Percentiles rank a stretch among this genome's conserved stretches.
phyloP scores from a whole-genome alignment of 2,329 filamentous ascomycete species.

The Exutisphaerella laricina region DNA sequence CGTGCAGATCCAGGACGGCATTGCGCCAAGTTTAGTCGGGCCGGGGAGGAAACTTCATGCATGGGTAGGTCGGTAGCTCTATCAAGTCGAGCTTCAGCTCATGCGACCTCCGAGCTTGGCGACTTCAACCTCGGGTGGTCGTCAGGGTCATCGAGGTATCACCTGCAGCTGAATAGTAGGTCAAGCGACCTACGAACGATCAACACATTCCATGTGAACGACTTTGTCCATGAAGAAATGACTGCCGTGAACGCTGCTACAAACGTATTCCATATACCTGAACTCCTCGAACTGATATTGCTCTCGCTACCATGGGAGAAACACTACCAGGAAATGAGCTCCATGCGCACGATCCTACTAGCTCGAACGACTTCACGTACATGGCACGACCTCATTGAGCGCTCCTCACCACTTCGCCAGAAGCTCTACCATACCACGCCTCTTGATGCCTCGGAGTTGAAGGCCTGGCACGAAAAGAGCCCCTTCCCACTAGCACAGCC shows the following conservation, averaged over 20 bases:
- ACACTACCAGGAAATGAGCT: constrained; percentile 17
- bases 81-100: too few relatives aligned
- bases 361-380: constrained; percentile 13
- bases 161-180: too few relatives aligned
- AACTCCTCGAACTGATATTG: constrained; percentile 18
- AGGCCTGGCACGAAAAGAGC: constrained; percentile 12
- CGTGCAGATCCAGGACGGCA: too few relatives aligned
- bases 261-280: constrained; percentile 17
- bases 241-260: constrained; percentile 6
- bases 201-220: too few relatives aligned
- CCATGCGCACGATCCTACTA: constrained; percentile 16
- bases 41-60: too few relatives aligned
- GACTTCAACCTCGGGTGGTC: too few relatives aligned
- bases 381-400: constrained; percentile 16
- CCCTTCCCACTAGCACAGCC: constrained; percentile 15
- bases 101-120: too few relatives aligned
- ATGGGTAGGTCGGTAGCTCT: too few relatives aligned
- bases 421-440: constrained; percentile 17
- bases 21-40: too few relatives aligned
- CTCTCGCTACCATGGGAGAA: constrained; percentile 16
- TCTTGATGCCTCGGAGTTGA: constrained; percentile 1
- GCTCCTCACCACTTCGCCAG: constrained; percentile 16
- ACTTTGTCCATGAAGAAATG: too few relatives aligned
- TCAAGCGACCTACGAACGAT: too few relatives aligned
- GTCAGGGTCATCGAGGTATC: too few relatives aligned